A percentile compares a stretch with the other conserved stretches of the same genome.
Evolutionary conservation across 1,284 basidiomycete species (phyloP).

Genomic region (Abortiporus biennis): DNA sequence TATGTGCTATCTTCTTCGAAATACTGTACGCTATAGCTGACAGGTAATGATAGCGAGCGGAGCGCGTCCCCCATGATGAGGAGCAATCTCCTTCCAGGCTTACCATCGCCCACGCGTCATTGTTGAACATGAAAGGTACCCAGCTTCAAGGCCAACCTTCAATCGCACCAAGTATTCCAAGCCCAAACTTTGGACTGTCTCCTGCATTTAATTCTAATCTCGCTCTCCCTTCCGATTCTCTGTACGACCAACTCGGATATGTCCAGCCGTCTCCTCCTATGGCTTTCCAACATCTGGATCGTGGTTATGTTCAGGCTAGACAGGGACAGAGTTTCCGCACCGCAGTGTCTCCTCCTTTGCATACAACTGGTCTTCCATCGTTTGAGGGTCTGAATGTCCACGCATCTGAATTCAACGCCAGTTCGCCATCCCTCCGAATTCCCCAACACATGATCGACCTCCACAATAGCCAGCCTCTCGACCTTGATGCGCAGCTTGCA

Average conservation of each 20-base stretch:
- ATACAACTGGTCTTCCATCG: too few relatives aligned
- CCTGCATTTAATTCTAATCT: slow-evolving; percentile 6
- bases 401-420: slow-evolving; percentile 5
- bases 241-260: not conserved
- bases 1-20: slow-evolving; percentile 21
- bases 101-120: slow-evolving; percentile 69
- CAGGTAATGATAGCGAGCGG: slow-evolving; percentile 18
- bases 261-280: not conserved
- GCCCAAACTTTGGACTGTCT: slow-evolving; percentile 13
- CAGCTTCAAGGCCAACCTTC: slow-evolving; percentile 26
- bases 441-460: too few relatives aligned
- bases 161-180: slow-evolving; percentile 8
- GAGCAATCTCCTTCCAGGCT: slow-evolving; percentile 56
- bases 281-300: too few relatives aligned
- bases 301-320: too few relatives aligned
- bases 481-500: slow-evolving; percentile 1
- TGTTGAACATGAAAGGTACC: slow-evolving; percentile 67
- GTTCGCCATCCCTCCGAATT: slow-evolving; percentile 1
- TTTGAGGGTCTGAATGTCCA: slow-evolving; percentile 8
- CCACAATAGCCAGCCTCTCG: not conserved
- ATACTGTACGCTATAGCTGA: not conserved
- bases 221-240: not conserved
- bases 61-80: slow-evolving; percentile 41
- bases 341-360: too few relatives aligned
- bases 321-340: too few relatives aligned